Percentiles rank a stretch among this genome's conserved stretches.
Conservation (phyloP, 1,284 basidiomycete genomes). For the Trametes sp. region DNA sequence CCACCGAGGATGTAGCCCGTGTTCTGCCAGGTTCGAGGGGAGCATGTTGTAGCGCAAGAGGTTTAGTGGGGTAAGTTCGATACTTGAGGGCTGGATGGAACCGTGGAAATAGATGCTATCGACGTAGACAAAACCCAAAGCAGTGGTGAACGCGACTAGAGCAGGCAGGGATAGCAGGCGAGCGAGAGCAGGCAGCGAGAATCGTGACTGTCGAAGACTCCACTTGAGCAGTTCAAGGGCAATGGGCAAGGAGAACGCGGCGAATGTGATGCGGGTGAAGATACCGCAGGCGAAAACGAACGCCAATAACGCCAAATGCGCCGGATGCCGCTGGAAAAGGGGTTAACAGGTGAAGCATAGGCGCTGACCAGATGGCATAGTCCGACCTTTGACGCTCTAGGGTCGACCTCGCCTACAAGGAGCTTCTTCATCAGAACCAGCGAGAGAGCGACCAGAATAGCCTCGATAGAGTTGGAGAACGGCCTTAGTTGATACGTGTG, state of each 20-base stretch:
- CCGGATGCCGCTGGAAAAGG: neutral
- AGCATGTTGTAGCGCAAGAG: slow-evolving; percentile 49
- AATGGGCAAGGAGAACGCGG: slow-evolving; percentile 45
- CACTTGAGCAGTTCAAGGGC: slow-evolving; percentile 36
- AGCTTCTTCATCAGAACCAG: slow-evolving; percentile 33
- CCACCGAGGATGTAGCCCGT: slow-evolving; percentile 52
- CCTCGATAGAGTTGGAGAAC: slow-evolving; percentile 51
- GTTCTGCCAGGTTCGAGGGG: slow-evolving; percentile 46
- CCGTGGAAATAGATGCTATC: slow-evolving; percentile 46
- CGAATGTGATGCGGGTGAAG: slow-evolving; percentile 49
- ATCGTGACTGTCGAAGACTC: slow-evolving; percentile 23
- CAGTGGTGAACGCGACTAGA: slow-evolving; percentile 30
- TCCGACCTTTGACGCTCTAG: slow-evolving; percentile 1
- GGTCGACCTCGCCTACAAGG: slow-evolving; percentile 10
- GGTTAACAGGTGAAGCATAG: neutral
- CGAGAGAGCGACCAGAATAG: slow-evolving; percentile 42
- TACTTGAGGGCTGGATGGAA: slow-evolving; percentile 12
- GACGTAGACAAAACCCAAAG: slow-evolving; percentile 32
- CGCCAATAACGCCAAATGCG: slow-evolving; percentile 32
- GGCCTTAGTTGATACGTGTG: slow-evolving; percentile 50
- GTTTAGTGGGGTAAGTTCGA: slow-evolving; percentile 48
- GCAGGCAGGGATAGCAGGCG: slow-evolving; percentile 31
- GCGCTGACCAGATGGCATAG: neutral
- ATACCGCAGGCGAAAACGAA: slow-evolving; percentile 39
- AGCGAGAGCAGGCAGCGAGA: slow-evolving; percentile 13